Conservation (phyloP, 2,329 filamentous ascomycete species). For the Penicillium fuscoglaucum region DNA sequence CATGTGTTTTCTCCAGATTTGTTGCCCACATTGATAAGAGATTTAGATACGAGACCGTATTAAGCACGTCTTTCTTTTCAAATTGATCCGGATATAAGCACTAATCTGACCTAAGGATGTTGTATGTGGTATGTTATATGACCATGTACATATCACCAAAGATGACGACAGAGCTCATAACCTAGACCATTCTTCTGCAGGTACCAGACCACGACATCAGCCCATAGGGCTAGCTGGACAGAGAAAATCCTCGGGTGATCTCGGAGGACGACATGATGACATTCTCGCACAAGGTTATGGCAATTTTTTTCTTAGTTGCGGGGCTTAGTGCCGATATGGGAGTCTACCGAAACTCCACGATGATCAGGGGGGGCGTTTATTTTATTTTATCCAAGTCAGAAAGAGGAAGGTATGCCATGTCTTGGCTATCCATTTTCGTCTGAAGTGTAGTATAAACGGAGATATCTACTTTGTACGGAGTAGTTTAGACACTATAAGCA, state of each 20-base stretch:
- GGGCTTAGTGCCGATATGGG: conserved; percentile 24
- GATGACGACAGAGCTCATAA: conserved; percentile 9
- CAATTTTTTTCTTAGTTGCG: conserved; percentile 13
- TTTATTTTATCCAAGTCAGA: conserved; percentile 1
- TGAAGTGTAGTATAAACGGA: not conserved
- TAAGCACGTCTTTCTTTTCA: not conserved
- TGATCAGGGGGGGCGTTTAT: conserved; percentile 25
- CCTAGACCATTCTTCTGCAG: conserved; percentile 20
- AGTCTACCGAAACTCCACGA: conserved; percentile 12
- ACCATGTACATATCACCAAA: not conserved
- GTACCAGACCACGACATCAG: conserved; percentile 10
- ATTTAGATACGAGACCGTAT: not conserved
- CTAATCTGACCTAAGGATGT: not conserved
- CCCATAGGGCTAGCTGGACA: conserved; percentile 3
- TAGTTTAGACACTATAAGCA: not conserved
- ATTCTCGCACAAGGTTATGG: conserved; percentile 10
- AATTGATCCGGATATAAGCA: not conserved
- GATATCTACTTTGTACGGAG: not conserved
- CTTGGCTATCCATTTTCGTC: not conserved
- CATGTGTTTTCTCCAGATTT: conserved; percentile 9
- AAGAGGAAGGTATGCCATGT: conserved; percentile 11
- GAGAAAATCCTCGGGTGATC: conserved; percentile 15
- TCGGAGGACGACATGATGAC: conserved; percentile 21
- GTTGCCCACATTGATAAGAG: conserved; percentile 2
- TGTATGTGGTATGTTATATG: not conserved